phyloP scores from a whole-genome alignment of 805 yeast genomes.

The Lachancea lanzarotensis region DNA sequence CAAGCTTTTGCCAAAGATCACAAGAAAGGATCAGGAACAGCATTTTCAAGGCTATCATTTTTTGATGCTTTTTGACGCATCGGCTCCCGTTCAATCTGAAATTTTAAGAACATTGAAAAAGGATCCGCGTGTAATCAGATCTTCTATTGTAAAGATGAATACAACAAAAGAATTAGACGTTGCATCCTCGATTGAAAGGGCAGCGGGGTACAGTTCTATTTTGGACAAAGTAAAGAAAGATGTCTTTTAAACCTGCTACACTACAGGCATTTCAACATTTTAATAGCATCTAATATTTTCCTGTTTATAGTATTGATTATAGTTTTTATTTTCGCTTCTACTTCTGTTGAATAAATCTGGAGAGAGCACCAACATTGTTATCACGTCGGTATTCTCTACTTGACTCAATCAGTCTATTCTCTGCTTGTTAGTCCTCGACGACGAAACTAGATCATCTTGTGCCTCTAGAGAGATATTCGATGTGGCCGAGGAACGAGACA shows the following conservation, averaged over 20 bases:
- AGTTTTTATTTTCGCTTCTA: too few relatives aligned
- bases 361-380: too few relatives aligned
- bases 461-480: conserved; percentile 32
- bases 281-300: background rate
- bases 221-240: conserved; percentile 18
- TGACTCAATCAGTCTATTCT: conserved; percentile 15
- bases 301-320: conserved; percentile 3
- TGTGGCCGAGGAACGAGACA: conserved; percentile 31
- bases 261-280: background rate
- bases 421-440: conserved; percentile 19
- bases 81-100: conserved; percentile 81
- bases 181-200: conserved; percentile 51
- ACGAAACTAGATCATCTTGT: conserved; percentile 12
- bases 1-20: conserved; percentile 69
- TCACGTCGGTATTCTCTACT: too few relatives aligned
- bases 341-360: too few relatives aligned
- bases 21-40: conserved; percentile 78
- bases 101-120: conserved; percentile 69
- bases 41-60: conserved; percentile 91
- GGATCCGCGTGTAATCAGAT: conserved; percentile 88
- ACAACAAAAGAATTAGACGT: conserved; percentile 46
- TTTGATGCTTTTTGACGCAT: conserved; percentile 77
- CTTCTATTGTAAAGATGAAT: conserved; percentile 61
- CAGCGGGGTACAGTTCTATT: conserved; percentile 25
- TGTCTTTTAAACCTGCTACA: background rate